Base-by-base conservation (phyloP, 768 basidiomycete genomes). In the Glaciozyma martinii region DNA sequence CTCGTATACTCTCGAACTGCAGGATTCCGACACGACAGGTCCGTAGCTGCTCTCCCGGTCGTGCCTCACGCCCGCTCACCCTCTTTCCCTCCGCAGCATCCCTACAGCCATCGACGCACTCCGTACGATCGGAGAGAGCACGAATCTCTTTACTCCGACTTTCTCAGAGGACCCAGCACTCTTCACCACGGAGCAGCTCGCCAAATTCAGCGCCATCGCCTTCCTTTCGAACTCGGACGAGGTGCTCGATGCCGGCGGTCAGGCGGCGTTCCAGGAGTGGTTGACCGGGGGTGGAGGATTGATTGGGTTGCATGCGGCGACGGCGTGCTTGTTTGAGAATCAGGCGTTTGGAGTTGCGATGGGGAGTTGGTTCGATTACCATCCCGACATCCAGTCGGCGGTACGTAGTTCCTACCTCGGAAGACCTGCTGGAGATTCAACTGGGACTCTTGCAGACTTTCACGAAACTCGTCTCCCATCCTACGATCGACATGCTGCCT, bases 331-430 rank as follows among this genome's bases (percentile, higher is more conserved):
- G 44, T 75, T 73, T 62, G 72, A 75, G 44, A 67, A 74, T 49
- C 61, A 66, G 12, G 74, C 71, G 30, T 79, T 76, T 62, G 66
- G 71, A 2, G 67, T 73, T 27, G 75, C 74, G 19, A 73, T 79
- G 37, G 78, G 78, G 68, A 74, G 76, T 19, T 60, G 74, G 46
- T 79, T 79, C 54, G 77, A 79, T 62, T 79, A 77, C 68, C 78
- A 79, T 64, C 78, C 78, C 1, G 52, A 64, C 5, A 54, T 79
- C 21, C 75, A 76, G 57, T 63, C 71, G 21, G 77, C 76, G 18
- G 78, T 78, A 30, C 59, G 75, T 73, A 23, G 1, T 15, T 29
- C 23, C 8, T 29, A 29, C 23, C 44, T 40, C 21, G 0, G 7
- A 5, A 32, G 19, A 23, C 21, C 3, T 47, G 37, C 10, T 5